Base-by-base conservation (phyloP, 2,329 filamentous ascomycete genomes). In the Nigrospora sphaerica region DNA sequence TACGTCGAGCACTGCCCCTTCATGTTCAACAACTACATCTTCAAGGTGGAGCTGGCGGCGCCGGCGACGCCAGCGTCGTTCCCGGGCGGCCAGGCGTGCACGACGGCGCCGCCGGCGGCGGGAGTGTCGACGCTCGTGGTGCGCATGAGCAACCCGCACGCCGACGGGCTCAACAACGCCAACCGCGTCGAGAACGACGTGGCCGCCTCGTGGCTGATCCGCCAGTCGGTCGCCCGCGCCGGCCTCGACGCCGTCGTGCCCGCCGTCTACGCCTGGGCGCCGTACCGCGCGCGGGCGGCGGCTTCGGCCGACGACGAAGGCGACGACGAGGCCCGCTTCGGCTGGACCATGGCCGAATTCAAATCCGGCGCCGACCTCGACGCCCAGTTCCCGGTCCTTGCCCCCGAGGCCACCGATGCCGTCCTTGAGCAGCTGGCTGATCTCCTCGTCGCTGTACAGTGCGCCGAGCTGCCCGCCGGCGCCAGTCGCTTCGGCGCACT, bases 121-220 rank as follows among this genome's bases (percentile, higher is more conserved):
- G 52, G 52, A 12, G 31, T 56, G 4, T 44, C 52, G 4, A 28
- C 42, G 3, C 32, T 59, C 6, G 45, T 60, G 31, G 13, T 50
- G 6, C 53, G 53, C 18, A 46, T 61, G 17, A 60, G 57, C 48
- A 60, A 60, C 45, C 51, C 51, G 13, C 23, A 34, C 4, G 53
- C 56, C 4, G 47, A 53, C 4, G 52, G 50, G 1, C 31, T 57
- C 11, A 58, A 58, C 51, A 53, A 60, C 18, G 32, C 53, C 32
- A 57, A 57, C 39, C 56, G 58, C 5, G 49, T 59, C 5, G 49
- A 60, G 45, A 62, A 60, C 36, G 58, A 61, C 12, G 57, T 62
- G 9, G 56, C 56, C 1, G 48, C 50, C 2, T 49, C 53, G 31
- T 37, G 44, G 9, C 46, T 62, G 14, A 52, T 50, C 9, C 55